These are phyloP conservation scores for Sesbania bispinosa DNA, from an alignment of 306 rosid genomes.

Conservation along the genomic window DNA sequence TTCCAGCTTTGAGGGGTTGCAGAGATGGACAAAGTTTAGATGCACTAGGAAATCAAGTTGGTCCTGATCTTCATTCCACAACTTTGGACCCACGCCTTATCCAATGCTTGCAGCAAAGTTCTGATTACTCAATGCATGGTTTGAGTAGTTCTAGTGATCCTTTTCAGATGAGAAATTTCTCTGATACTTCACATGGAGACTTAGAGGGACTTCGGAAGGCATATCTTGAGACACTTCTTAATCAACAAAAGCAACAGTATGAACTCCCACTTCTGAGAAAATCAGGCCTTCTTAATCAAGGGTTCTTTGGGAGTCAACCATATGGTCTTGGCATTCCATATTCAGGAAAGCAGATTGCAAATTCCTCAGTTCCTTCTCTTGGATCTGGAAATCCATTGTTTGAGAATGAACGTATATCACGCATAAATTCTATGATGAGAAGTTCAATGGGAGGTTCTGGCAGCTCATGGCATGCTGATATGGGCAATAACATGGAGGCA, in stretches of 20 bases:
- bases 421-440: slow-evolving; percentile 57
- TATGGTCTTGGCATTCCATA: slow-evolving; percentile 65
- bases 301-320: slow-evolving; percentile 51
- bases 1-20: slow-evolving; percentile 41
- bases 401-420: slow-evolving; percentile 56
- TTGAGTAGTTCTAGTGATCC: slow-evolving; percentile 52
- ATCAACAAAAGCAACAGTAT: slow-evolving; percentile 72
- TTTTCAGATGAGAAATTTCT: slow-evolving; percentile 50
- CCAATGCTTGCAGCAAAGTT: slow-evolving; percentile 53
- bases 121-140: slow-evolving; percentile 54
- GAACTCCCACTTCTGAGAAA: slow-evolving; percentile 67
- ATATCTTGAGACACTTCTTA: slow-evolving; percentile 68
- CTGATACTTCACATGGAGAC: slow-evolving; percentile 55
- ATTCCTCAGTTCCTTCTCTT: slow-evolving; percentile 54
- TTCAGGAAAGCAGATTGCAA: slow-evolving; percentile 53
- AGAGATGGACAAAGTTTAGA: slow-evolving; percentile 47
- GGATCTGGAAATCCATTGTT: slow-evolving; percentile 59
- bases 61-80: slow-evolving; percentile 46
- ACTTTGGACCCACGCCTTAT: slow-evolving; percentile 44
- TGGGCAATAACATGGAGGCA: slow-evolving; percentile 56
- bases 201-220: slow-evolving; percentile 68
- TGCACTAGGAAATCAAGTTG: slow-evolving; percentile 43
- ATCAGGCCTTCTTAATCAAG: slow-evolving; percentile 55
- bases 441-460: slow-evolving; percentile 62
- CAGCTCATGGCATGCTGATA: slow-evolving; percentile 57